Percentiles rank a stretch among this genome's conserved stretches.
phyloP scores from a whole-genome alignment of 768 basidiomycete species.

The Lyophyllum atratum region DNA sequence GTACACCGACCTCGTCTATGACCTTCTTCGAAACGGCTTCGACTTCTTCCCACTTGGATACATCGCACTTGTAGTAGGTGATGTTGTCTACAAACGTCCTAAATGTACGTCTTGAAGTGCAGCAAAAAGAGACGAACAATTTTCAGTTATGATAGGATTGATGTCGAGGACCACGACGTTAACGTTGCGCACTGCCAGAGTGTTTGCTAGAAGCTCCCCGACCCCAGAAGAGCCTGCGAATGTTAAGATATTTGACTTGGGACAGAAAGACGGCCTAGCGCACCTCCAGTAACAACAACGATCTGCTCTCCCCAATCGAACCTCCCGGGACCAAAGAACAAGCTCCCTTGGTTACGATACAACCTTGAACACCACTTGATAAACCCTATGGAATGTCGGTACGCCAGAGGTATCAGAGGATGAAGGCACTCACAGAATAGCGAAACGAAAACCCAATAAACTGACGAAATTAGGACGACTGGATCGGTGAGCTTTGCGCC shows the following conservation, averaged over 20 bases:
- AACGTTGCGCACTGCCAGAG: constrained; percentile 80
- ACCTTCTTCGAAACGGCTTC: constrained; percentile 72
- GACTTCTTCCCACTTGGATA: constrained; percentile 88
- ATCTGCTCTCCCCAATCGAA: constrained; percentile 90
- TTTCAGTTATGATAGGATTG: constrained; percentile 74
- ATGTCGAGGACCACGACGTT: constrained; percentile 86
- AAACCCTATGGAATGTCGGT: constrained; percentile 47
- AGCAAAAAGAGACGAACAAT: constrained; percentile 48
- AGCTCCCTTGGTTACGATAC: constrained; percentile 73
- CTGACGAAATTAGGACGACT: constrained; percentile 48
- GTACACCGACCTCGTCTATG: constrained; percentile 64
- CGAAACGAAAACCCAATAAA: constrained; percentile 62
- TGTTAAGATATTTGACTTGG: neutral
- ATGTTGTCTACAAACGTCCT: constrained; percentile 63
- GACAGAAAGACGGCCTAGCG: constrained; percentile 18
- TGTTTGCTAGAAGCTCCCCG: constrained; percentile 86
- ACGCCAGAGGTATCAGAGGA: constrained; percentile 1
- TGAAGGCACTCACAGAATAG: constrained; percentile 59
- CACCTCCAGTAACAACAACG: constrained; percentile 90
- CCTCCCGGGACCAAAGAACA: constrained; percentile 58
- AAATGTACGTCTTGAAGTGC: neutral
- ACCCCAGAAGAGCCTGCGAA: constrained; percentile 80
- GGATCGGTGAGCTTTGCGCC: constrained; percentile 54
- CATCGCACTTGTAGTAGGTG: constrained; percentile 86
- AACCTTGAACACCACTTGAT: constrained; percentile 69